A percentile compares a stretch with the other conserved stretches of the same genome.
phyloP scores from a whole-genome alignment of 2,329 filamentous ascomycete species.

The Aspergillus sp. region DNA sequence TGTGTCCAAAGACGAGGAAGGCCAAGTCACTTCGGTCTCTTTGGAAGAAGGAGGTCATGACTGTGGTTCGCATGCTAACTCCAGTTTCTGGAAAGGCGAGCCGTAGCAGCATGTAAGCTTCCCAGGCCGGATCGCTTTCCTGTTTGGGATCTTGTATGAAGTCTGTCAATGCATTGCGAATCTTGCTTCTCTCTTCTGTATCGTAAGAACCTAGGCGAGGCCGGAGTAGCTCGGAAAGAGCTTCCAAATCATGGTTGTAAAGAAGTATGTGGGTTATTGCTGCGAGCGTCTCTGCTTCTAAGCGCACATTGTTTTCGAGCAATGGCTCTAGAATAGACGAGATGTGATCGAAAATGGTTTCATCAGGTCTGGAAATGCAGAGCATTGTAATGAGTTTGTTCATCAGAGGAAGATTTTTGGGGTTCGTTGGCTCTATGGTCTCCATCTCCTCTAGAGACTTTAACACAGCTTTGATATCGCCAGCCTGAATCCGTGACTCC shows the following conservation, averaged over 20 bases:
- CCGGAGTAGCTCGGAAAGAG: constrained; percentile 79
- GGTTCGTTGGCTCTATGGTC: constrained; percentile 53
- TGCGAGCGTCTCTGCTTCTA: constrained; percentile 74
- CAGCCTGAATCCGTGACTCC: constrained; percentile 69
- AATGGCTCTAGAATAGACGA: constrained; percentile 71
- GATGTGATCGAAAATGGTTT: constrained; percentile 68
- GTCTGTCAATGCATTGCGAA: constrained; percentile 65
- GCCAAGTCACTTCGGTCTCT: constrained; percentile 81
- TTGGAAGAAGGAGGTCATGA: constrained; percentile 82
- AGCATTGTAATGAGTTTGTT: constrained; percentile 73
- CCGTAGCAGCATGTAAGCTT: constrained; percentile 59
- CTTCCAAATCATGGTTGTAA: constrained; percentile 71
- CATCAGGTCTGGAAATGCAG: constrained; percentile 52
- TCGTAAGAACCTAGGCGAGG: constrained; percentile 52
- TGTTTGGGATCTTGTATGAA: constrained; percentile 65
- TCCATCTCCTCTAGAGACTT: constrained; percentile 56
- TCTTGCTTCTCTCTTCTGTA: constrained; percentile 61
- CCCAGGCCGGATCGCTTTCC: constrained; percentile 64
- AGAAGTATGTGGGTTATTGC: constrained; percentile 73
- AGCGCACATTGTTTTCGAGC: constrained; percentile 65
- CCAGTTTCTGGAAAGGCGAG: constrained; percentile 63
- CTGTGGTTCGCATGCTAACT: constrained; percentile 62
- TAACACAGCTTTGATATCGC: constrained; percentile 64
- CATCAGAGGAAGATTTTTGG: constrained; percentile 62
- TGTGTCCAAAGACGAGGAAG: constrained; percentile 83